These are phyloP conservation scores for Solanum etuberosum DNA, from an alignment of 257 asterid genomes.

Conservation along the genomic window DNA sequence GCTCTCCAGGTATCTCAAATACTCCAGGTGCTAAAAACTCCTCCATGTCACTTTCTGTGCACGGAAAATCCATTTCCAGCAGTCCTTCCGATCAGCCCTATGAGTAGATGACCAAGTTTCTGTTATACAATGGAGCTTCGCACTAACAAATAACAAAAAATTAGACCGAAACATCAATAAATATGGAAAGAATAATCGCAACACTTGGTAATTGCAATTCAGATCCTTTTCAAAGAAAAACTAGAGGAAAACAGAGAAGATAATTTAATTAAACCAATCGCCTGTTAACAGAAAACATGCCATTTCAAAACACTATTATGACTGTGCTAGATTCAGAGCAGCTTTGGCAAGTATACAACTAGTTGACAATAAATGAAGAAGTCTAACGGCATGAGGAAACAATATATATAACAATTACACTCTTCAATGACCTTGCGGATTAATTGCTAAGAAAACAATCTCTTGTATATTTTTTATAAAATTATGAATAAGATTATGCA, in stretches of 20 bases:
- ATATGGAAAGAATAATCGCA: neutral
- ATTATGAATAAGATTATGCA: neutral
- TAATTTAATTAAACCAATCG: neutral
- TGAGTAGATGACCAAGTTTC: neutral
- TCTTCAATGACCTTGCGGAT: neutral
- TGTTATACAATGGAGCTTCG: neutral
- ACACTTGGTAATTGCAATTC: neutral
- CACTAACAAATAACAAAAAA: neutral
- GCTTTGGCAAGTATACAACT: neutral
- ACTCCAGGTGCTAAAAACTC: conserved; percentile 15
- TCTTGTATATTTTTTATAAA: neutral
- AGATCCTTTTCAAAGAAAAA: neutral
- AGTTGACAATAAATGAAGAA: neutral
- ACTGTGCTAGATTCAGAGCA: neutral
- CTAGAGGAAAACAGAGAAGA: neutral
- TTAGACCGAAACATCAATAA: neutral
- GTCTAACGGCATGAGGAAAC: neutral
- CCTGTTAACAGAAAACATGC: neutral
- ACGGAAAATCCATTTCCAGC: conserved; percentile 24
- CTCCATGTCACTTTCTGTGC: conserved; percentile 6
- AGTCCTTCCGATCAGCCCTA: neutral
- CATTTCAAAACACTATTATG: neutral
- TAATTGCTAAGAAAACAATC: neutral
- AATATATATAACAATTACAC: neutral
- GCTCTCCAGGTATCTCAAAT: conserved; percentile 51